These are phyloP conservation scores for Eutrema yunnanense DNA, from an alignment of 345 rosid species.

Conservation along the genomic window DNA sequence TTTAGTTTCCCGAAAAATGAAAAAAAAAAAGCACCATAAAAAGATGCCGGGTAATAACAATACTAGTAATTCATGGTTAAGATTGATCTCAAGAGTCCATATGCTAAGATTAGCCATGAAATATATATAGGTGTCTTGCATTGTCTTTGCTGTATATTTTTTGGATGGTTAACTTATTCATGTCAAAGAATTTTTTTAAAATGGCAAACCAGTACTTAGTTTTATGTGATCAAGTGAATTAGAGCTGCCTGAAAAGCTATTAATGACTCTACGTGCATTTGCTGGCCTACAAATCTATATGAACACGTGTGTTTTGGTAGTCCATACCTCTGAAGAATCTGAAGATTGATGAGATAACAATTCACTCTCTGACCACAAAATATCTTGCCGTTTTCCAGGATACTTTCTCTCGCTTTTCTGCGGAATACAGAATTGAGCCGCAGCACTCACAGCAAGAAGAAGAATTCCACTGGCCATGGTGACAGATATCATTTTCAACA, in stretches of 20 bases:
- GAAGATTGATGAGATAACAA: conserved; percentile 32
- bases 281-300: not conserved
- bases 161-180: not conserved
- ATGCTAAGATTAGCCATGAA: not conserved
- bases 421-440: conserved; percentile 43
- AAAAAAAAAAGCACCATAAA: not conserved
- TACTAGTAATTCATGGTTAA: not conserved
- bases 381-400: conserved; percentile 25
- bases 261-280: not conserved
- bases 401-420: conserved; percentile 33
- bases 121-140: not conserved
- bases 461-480: conserved; percentile 65
- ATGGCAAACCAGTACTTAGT: not conserved
- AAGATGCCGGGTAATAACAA: not conserved
- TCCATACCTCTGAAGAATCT: conserved; percentile 49
- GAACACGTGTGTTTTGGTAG: not conserved
- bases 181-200: not conserved
- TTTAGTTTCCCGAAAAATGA: not conserved
- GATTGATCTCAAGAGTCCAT: not conserved
- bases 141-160: not conserved
- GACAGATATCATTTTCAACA: conserved; percentile 46
- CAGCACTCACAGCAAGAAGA: conserved; percentile 39
- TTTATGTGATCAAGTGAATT: not conserved
- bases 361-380: conserved; percentile 36
- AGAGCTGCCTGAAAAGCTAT: not conserved